Evolutionary conservation across 2,329 filamentous ascomycete species (phyloP).

Genomic region (Curvularia spicifera): DNA sequence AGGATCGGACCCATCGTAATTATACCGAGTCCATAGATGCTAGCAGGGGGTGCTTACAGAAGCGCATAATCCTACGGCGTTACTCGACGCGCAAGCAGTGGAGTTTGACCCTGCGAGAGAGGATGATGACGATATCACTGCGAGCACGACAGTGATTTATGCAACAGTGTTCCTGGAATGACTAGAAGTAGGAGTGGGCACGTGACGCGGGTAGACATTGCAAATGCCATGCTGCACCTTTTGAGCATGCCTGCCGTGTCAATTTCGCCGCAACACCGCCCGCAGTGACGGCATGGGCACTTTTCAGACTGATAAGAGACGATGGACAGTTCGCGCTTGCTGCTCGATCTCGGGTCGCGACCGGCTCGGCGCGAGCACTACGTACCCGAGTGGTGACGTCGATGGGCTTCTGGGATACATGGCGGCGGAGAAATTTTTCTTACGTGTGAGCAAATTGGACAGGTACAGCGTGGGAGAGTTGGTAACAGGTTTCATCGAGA

Average conservation of each 20-base stretch:
- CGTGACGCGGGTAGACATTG: slow-evolving; percentile 6
- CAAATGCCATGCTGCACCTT: background rate
- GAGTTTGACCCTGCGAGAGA: slow-evolving; percentile 2
- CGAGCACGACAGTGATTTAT: slow-evolving; percentile 2
- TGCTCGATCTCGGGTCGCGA: slow-evolving; percentile 33
- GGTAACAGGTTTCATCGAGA: background rate
- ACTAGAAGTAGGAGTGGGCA: background rate
- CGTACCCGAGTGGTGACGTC: slow-evolving; percentile 23
- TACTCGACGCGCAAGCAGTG: slow-evolving; percentile 17
- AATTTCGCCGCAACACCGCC: slow-evolving; percentile 5
- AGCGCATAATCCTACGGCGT: slow-evolving; percentile 8
- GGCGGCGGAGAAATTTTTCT: background rate
- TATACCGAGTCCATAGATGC: slow-evolving; percentile 12
- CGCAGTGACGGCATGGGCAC: slow-evolving; percentile 14
- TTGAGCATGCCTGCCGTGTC: background rate
- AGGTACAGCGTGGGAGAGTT: background rate
- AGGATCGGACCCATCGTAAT: slow-evolving; percentile 12
- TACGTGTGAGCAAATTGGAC: background rate
- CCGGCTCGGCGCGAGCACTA: slow-evolving; percentile 36
- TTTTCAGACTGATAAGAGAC: slow-evolving; percentile 19
- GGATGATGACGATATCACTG: slow-evolving; percentile 11
- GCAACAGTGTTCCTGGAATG: slow-evolving; percentile 10
- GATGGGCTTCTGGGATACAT: background rate
- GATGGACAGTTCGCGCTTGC: slow-evolving; percentile 29
- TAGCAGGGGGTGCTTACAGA: slow-evolving; percentile 10